phyloP scores from a whole-genome alignment of 2,329 filamentous ascomycete species.

The Amesomyces nigricolor region DNA sequence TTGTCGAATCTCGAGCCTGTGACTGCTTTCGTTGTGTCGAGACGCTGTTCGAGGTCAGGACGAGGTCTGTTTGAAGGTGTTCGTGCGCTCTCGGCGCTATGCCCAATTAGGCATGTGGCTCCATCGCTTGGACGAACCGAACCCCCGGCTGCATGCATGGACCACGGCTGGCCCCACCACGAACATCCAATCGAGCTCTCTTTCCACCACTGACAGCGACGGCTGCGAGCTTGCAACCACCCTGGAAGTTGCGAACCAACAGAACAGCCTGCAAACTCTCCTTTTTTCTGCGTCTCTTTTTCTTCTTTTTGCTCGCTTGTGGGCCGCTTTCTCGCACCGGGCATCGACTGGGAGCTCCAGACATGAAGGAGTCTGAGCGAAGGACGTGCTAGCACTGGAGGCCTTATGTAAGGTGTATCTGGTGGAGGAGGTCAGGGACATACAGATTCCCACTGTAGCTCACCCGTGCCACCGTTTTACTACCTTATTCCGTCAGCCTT shows the following conservation, averaged over 20 bases:
- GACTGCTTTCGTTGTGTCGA: background rate
- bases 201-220: background rate
- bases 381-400: background rate
- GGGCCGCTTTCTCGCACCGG: background rate
- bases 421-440: too few species aligned
- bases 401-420: too few species aligned
- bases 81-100: slow-evolving; percentile 13
- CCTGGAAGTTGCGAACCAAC: background rate
- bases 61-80: slow-evolving; percentile 9
- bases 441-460: too few species aligned
- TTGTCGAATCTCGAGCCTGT: background rate
- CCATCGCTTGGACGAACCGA: slow-evolving; percentile 16
- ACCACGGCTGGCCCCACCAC: slow-evolving; percentile 2
- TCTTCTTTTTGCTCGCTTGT: background rate
- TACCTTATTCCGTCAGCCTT: too few species aligned
- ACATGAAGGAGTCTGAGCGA: too few species aligned
- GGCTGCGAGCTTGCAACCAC: too few species aligned
- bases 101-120: slow-evolving; percentile 7
- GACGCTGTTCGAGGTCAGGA: slow-evolving; percentile 9
- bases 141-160: slow-evolving; percentile 13
- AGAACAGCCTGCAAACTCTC: background rate
- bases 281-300: slow-evolving; percentile 9
- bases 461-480: too few species aligned
- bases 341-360: background rate
- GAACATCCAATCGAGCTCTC: background rate